phyloP scores from a whole-genome alignment of 2,329 filamentous ascomycete species.

The Claviceps sorghi region DNA sequence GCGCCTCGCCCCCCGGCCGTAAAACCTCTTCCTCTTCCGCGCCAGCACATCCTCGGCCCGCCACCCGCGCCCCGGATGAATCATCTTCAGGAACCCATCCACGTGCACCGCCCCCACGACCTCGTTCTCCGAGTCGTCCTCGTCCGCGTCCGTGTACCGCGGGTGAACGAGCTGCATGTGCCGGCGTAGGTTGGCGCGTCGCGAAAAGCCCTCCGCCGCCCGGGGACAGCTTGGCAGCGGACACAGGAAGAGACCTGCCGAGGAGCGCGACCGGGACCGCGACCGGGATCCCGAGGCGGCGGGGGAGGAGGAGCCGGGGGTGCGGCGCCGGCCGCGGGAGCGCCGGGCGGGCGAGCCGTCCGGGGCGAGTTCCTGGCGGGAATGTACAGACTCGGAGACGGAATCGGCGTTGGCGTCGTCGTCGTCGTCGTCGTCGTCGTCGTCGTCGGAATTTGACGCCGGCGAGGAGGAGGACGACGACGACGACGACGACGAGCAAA shows the following conservation, averaged over 20 bases:
- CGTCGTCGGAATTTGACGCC: slow-evolving; percentile 9
- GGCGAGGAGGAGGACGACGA: slow-evolving; percentile 5
- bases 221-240: slow-evolving; percentile 23
- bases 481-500: slow-evolving; percentile 6
- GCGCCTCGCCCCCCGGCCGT: slow-evolving; percentile 8
- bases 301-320: neutral
- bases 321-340: slow-evolving; percentile 1
- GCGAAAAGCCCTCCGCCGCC: slow-evolving; percentile 21
- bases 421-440: slow-evolving; percentile 1
- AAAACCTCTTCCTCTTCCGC: slow-evolving; percentile 17
- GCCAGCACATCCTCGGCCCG: slow-evolving; percentile 20
- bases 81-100: slow-evolving; percentile 49
- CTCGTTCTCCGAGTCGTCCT: slow-evolving; percentile 33
- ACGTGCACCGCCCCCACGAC: slow-evolving; percentile 49
- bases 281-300: neutral
- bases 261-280: slow-evolving; percentile 10
- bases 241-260: slow-evolving; percentile 22
- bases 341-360: neutral
- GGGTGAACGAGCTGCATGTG: slow-evolving; percentile 26
- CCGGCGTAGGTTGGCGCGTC: slow-evolving; percentile 21
- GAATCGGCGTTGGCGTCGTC: slow-evolving; percentile 9
- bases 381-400: slow-evolving; percentile 16
- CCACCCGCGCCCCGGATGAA: slow-evolving; percentile 36
- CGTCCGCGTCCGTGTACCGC: slow-evolving; percentile 20
- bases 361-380: slow-evolving; percentile 4